Evolutionary conservation across 441 rosid genomes (phyloP).

Genomic region (Biscutella laevigata): DNA sequence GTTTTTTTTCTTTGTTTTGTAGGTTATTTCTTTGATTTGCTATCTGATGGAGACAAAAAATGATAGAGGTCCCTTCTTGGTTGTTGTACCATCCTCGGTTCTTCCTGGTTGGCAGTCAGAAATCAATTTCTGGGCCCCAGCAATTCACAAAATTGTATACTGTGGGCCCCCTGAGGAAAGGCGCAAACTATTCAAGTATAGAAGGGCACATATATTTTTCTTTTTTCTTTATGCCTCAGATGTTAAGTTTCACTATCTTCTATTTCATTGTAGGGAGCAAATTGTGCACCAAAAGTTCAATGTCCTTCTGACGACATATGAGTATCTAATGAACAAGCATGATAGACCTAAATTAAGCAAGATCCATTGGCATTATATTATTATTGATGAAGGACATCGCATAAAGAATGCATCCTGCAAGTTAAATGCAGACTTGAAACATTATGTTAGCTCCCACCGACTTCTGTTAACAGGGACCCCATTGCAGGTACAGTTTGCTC

Average conservation of each 20-base stretch:
- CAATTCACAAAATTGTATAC: slow-evolving; percentile 63
- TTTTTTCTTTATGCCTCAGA: slow-evolving; percentile 12
- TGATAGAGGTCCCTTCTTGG: slow-evolving; percentile 92
- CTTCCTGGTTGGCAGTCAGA: slow-evolving; percentile 90
- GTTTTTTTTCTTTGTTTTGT: slow-evolving; percentile 13
- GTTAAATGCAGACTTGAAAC: slow-evolving; percentile 90
- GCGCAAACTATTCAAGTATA: slow-evolving; percentile 82
- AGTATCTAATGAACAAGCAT: slow-evolving; percentile 93
- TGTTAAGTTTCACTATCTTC: slow-evolving; percentile 12
- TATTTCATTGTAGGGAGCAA: slow-evolving; percentile 59
- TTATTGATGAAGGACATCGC: slow-evolving; percentile 97
- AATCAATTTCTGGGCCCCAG: slow-evolving; percentile 83
- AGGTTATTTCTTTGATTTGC: slow-evolving; percentile 91
- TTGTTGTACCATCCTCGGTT: slow-evolving; percentile 94
- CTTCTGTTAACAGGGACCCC: slow-evolving; percentile 93
- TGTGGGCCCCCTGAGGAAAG: slow-evolving; percentile 92
- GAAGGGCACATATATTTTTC: background rate
- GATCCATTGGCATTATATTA: slow-evolving; percentile 83
- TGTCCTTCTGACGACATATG: slow-evolving; percentile 84
- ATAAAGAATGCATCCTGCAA: slow-evolving; percentile 98
- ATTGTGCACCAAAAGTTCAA: slow-evolving; percentile 90
- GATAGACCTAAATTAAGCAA: slow-evolving; percentile 86
- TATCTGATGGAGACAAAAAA: slow-evolving; percentile 90
- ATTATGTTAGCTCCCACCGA: slow-evolving; percentile 80
- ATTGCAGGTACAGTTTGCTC: slow-evolving; percentile 45